phyloP scores from a whole-genome alignment of 2,329 filamentous ascomycete species.

The Conoideocrella luteorostrata region DNA sequence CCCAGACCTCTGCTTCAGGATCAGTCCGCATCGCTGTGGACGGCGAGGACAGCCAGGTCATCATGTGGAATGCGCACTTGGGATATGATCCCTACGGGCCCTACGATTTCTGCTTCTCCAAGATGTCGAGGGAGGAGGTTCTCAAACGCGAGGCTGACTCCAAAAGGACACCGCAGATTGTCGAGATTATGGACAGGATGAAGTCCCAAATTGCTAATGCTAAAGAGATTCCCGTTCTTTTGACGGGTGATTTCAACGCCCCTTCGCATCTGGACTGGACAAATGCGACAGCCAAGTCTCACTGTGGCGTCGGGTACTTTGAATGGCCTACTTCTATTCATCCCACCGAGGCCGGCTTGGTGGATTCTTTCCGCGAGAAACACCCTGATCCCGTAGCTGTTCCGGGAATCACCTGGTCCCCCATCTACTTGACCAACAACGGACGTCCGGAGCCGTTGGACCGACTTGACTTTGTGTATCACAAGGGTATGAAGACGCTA shows the following conservation, averaged over 20 bases:
- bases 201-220: constrained; percentile 20
- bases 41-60: constrained; percentile 21
- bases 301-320: constrained; percentile 29
- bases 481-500: constrained; percentile 28
- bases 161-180: constrained; percentile 31
- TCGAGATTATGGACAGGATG: constrained; percentile 27
- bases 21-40: constrained; percentile 31
- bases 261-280: constrained; percentile 38
- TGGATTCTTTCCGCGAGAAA: constrained; percentile 33
- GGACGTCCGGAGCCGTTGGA: constrained; percentile 30
- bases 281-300: constrained; percentile 22
- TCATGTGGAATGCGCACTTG: constrained; percentile 30
- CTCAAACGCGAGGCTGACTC: constrained; percentile 28
- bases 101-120: constrained; percentile 35
- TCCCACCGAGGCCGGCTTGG: constrained; percentile 27
- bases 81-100: constrained; percentile 34
- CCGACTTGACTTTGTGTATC: constrained; percentile 36
- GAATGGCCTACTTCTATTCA: constrained; percentile 33
- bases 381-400: constrained; percentile 27
- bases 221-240: constrained; percentile 26
- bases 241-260: constrained; percentile 37
- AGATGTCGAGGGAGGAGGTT: constrained; percentile 25
- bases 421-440: constrained; percentile 27
- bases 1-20: constrained; percentile 20
- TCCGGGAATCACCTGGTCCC: constrained; percentile 35